Percentiles rank a stretch among this genome's conserved stretches.
Conservation (phyloP, 495 filamentous ascomycete genomes). For the Tuber indicum region DNA sequence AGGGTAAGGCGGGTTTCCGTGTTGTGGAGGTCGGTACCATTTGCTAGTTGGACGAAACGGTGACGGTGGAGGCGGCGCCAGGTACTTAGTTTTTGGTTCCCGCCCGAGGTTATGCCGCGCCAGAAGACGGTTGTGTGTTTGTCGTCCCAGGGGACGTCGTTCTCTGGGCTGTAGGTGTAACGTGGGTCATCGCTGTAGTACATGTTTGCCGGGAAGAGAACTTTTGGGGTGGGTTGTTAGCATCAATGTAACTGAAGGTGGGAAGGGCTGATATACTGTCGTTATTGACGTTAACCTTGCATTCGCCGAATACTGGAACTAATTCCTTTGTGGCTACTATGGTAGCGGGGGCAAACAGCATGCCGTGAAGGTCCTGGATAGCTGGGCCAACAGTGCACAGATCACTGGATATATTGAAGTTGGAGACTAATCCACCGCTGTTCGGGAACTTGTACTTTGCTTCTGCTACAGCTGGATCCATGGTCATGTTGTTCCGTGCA, state of each 20-base stretch:
- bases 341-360: constrained; percentile 60
- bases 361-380: constrained; percentile 58
- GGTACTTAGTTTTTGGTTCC: constrained; percentile 56
- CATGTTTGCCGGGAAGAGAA: constrained; percentile 70
- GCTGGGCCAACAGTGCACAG: constrained; percentile 57
- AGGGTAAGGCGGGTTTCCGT: constrained; percentile 37
- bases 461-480: constrained; percentile 42
- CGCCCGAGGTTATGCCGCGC: constrained; percentile 66
- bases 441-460: constrained; percentile 28
- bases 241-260: background rate
- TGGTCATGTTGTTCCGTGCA: constrained; percentile 48
- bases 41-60: constrained; percentile 64
- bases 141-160: constrained; percentile 51
- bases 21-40: constrained; percentile 52
- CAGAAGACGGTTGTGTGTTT: constrained; percentile 57
- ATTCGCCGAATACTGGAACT: constrained; percentile 68
- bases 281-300: constrained; percentile 70
- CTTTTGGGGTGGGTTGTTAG: background rate
- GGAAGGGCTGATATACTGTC: constrained; percentile 47
- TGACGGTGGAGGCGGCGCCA: constrained; percentile 68
- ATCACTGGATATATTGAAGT: constrained; percentile 59
- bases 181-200: constrained; percentile 65
- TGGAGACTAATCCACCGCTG: constrained; percentile 53
- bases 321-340: constrained; percentile 52
- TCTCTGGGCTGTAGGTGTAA: constrained; percentile 55